Conservation (phyloP, 176 grass and related monocot species). For the Zea mays region DNA sequence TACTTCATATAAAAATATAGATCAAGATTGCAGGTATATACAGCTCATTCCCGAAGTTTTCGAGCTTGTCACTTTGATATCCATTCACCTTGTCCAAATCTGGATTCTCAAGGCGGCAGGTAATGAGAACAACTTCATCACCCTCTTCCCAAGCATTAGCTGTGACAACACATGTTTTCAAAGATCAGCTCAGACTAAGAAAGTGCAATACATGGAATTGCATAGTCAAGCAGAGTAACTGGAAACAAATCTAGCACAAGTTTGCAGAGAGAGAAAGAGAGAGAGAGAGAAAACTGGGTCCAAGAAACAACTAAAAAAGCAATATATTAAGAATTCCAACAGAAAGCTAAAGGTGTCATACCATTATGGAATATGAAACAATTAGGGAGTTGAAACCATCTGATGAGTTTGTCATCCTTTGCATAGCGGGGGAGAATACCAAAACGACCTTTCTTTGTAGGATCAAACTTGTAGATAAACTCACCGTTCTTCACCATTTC, state of each 20-base stretch:
- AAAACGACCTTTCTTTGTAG: slow-evolving; percentile 86
- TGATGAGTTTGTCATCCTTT: slow-evolving; percentile 74
- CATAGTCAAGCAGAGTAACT: neutral
- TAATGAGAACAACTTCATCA: slow-evolving; percentile 81
- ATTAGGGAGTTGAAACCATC: slow-evolving; percentile 99
- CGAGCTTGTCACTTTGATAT: slow-evolving; percentile 54
- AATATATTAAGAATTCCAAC: neutral
- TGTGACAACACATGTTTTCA: slow-evolving; percentile 33
- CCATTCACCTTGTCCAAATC: slow-evolving; percentile 84
- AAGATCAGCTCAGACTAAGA: slow-evolving; percentile 17
- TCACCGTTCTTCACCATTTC: slow-evolving; percentile 92
- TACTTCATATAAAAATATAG: slow-evolving; percentile 35
- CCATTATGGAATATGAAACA: slow-evolving; percentile 99
- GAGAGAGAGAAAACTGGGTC: neutral
- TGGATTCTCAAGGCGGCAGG: slow-evolving; percentile 75
- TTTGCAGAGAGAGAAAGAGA: neutral
- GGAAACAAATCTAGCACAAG: neutral
- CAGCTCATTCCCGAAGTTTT: slow-evolving; percentile 81
- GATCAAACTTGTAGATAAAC: slow-evolving; percentile 85
- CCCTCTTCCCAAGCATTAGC: slow-evolving; percentile 98
- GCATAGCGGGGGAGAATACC: slow-evolving; percentile 84
- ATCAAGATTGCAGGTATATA: slow-evolving; percentile 29
- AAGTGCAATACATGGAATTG: neutral
- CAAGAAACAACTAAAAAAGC: neutral
- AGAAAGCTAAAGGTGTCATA: slow-evolving; percentile 31